Evolutionary conservation across 2,329 filamentous ascomycete species (phyloP).

Genomic region (Alternaria viburni): DNA sequence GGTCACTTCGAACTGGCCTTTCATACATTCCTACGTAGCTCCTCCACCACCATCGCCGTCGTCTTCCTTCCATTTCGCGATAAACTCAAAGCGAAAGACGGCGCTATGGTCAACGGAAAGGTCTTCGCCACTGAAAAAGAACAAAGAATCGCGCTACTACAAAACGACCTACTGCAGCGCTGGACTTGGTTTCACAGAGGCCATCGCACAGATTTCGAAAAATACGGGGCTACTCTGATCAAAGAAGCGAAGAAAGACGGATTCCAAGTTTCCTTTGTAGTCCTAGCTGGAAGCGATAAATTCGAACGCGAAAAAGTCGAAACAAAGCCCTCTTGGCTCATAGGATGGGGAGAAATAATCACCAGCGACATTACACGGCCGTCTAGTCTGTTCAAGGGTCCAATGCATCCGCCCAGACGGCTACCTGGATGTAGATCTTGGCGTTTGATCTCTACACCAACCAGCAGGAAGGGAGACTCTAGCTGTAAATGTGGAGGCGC

Average conservation of each 20-base stretch:
- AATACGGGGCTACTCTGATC: background rate
- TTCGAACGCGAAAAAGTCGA: background rate
- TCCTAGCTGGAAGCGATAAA: background rate
- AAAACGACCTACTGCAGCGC: background rate
- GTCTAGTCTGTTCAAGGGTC: background rate
- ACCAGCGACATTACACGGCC: background rate
- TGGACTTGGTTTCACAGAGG: background rate
- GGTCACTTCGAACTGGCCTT: background rate
- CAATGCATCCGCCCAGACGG: background rate
- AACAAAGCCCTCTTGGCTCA: background rate
- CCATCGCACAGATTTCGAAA: background rate
- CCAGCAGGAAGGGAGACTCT: background rate
- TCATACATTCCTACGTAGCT: background rate
- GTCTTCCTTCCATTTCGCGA: background rate
- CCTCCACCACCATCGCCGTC: background rate
- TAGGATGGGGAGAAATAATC: background rate
- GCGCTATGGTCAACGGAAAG: background rate
- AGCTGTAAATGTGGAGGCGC: background rate
- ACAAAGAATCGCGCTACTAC: background rate
- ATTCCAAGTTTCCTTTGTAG: background rate
- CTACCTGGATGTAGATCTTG: background rate
- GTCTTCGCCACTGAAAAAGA: background rate
- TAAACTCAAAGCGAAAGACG: background rate
- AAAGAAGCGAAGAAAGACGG: background rate
- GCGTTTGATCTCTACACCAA: background rate